These are phyloP conservation scores for Wallacemonas rigidus DNA, from an alignment of 208 protist species.

Conservation along the genomic window DNA sequence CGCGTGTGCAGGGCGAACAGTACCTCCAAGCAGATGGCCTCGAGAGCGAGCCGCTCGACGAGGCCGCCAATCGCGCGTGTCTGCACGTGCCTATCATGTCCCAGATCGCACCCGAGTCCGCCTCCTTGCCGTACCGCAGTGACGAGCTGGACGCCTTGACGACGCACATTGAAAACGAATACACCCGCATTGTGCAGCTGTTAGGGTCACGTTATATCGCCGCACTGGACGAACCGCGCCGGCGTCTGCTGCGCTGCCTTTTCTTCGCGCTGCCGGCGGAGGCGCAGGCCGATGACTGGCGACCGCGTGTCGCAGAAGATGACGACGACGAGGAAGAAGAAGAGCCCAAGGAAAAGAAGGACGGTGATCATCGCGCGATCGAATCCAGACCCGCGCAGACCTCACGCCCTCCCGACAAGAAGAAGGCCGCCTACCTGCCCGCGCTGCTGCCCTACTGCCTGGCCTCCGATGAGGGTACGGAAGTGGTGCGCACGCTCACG, in stretches of 20 bases:
- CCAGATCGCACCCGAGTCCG: conserved; percentile 4
- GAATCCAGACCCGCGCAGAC: too few species aligned
- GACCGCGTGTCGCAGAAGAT: background rate
- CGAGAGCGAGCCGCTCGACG: background rate
- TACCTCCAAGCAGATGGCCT: conserved; percentile 6
- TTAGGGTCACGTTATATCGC: conserved; percentile 42
- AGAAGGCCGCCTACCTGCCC: conserved; percentile 34
- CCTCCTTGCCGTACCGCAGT: conserved; percentile 20
- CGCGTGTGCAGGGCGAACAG: conserved; percentile 11
- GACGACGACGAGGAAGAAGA: conserved; percentile 29
- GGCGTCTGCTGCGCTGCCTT: conserved; percentile 27
- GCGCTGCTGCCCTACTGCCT: conserved; percentile 77
- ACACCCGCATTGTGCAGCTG: conserved; percentile 30
- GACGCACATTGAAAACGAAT: conserved; percentile 40
- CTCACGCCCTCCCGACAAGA: background rate
- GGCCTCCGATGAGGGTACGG: conserved; percentile 30
- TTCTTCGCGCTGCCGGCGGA: conserved; percentile 9
- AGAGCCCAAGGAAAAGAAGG: background rate
- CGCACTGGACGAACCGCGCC: conserved; percentile 25
- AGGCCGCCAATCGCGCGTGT: background rate
- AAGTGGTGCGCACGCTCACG: conserved; percentile 39
- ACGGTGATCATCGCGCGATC: too few species aligned
- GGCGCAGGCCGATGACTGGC: conserved; percentile 27
- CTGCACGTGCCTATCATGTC: conserved; percentile 5
- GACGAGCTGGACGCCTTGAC: conserved; percentile 65